Evolutionary conservation across 2,329 filamentous ascomycete species (phyloP).

Genomic region (Penicillium janthinellum): DNA sequence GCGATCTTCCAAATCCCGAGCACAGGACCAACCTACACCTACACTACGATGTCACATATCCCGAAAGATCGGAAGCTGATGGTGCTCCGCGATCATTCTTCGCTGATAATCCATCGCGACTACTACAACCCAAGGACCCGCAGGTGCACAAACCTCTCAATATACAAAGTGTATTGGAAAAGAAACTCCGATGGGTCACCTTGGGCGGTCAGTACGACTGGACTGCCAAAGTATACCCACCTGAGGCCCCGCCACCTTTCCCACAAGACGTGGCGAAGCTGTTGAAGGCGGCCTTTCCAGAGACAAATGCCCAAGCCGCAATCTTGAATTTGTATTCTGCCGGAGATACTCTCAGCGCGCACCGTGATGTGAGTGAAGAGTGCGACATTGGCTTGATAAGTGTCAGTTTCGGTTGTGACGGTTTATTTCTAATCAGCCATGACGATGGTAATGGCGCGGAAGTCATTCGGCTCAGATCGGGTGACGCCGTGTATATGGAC

Average conservation of each 20-base stretch:
- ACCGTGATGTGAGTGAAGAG: conserved; percentile 89
- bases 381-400: conserved; percentile 78
- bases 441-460: conserved; percentile 51
- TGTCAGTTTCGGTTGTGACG: conserved; percentile 86
- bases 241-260: conserved; percentile 68
- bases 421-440: conserved; percentile 80
- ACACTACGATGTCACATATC: conserved; percentile 73
- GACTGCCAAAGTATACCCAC: conserved; percentile 82
- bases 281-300: conserved; percentile 70
- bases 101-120: conserved; percentile 49
- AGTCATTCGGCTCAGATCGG: conserved; percentile 70
- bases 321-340: conserved; percentile 94
- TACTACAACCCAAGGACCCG: conserved; percentile 65
- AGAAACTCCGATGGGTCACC: conserved; percentile 89
- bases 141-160: conserved; percentile 73
- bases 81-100: conserved; percentile 51
- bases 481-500: conserved; percentile 90
- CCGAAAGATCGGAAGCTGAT: conserved; percentile 27
- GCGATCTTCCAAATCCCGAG: conserved; percentile 69
- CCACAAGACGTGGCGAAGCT: conserved; percentile 71
- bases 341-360: conserved; percentile 86
- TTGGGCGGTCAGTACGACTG: conserved; percentile 96
- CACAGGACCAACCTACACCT: conserved; percentile 91
- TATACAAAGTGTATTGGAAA: conserved; percentile 69
- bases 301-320: conserved; percentile 79